A percentile compares a stretch with the other conserved stretches of the same genome.
Conservation (phyloP, 331 rosid species). For the Quercus lobata region DNA sequence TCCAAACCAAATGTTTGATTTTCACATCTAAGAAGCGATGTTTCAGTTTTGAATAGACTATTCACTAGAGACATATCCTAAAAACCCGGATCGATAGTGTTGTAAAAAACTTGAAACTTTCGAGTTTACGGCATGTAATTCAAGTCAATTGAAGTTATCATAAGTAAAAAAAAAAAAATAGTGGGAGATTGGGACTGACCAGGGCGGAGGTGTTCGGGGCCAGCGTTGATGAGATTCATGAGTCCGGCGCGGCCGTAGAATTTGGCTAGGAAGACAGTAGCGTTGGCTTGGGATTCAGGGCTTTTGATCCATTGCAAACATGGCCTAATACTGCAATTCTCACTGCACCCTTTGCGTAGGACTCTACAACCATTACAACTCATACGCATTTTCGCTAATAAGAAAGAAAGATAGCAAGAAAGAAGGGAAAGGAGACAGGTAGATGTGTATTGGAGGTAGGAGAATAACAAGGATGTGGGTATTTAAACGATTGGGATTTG, state of each 20-base stretch:
- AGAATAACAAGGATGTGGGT: conserved; percentile 5
- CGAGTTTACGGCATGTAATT: too few relatives aligned
- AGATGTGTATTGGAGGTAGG: background rate
- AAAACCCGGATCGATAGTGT: too few relatives aligned
- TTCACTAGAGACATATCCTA: too few relatives aligned
- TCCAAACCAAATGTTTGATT: too few relatives aligned
- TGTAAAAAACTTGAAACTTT: too few relatives aligned
- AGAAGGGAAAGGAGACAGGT: background rate
- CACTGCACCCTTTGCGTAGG: conserved; percentile 83
- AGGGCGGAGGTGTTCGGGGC: conserved; percentile 81
- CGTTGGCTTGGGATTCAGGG: conserved; percentile 86
- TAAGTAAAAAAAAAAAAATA: background rate
- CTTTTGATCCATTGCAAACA: conserved; percentile 86
- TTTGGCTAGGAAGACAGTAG: conserved; percentile 91
- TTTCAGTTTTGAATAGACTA: too few relatives aligned
- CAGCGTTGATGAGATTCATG: conserved; percentile 83
- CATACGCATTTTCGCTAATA: conserved; percentile 60
- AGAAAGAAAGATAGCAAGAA: background rate
- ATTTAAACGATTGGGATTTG: conserved; percentile 12
- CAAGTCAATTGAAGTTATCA: too few relatives aligned
- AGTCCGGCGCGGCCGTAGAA: conserved; percentile 99
- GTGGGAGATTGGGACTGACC: conserved; percentile 25
- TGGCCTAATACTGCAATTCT: conserved; percentile 78
- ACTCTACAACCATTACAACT: conserved; percentile 96
- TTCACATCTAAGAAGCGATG: too few relatives aligned